phyloP scores from a whole-genome alignment of 306 rosid genomes.

The Castanea mollissima region DNA sequence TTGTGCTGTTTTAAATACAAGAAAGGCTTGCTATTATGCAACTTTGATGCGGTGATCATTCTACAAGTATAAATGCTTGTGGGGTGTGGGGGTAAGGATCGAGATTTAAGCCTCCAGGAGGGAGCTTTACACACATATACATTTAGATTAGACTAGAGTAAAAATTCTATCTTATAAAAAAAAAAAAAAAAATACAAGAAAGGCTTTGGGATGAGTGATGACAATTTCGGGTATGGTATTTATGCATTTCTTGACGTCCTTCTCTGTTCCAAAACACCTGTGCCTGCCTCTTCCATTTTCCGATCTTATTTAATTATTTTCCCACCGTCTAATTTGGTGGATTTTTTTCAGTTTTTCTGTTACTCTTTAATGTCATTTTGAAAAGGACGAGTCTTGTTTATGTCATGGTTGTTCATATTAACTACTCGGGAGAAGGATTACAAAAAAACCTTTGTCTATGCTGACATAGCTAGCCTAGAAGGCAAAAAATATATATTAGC shows the following conservation, averaged over 20 bases:
- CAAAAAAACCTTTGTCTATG: background rate
- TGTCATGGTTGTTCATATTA: conserved; percentile 20
- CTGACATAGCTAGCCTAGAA: background rate
- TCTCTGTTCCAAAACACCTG: background rate
- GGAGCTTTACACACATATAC: no score
- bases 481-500: conserved; percentile 18
- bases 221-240: background rate
- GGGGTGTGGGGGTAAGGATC: no score
- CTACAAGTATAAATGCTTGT: no score
- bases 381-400: conserved; percentile 11
- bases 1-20: no score
- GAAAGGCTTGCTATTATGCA: no score
- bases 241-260: background rate
- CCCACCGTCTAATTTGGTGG: background rate
- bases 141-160: no score
- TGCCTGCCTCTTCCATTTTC: conserved; percentile 7
- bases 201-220: no score
- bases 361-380: background rate
- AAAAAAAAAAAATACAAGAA: no score
- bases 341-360: background rate
- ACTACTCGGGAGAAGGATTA: background rate
- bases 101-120: no score
- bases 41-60: no score
- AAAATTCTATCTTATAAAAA: no score
- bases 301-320: background rate